Evolutionary conservation across 2,329 filamentous ascomycete species (phyloP), one percentile per base, ranked within the genome.

Genomic region (Verticillium isaacii): DNA sequence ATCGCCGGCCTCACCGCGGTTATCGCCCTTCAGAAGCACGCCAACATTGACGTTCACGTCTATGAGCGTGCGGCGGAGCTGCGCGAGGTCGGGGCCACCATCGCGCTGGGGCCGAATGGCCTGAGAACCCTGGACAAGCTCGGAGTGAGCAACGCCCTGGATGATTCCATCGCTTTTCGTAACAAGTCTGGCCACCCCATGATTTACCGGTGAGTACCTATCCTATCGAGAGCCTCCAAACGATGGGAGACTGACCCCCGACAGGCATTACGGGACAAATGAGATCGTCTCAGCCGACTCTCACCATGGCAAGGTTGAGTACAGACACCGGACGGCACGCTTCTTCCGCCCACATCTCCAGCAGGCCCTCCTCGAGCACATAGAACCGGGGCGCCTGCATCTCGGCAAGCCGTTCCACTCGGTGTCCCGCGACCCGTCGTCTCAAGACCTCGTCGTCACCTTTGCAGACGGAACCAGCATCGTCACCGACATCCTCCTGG

Each of bases 51-150:
- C 25, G 75, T 83, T 1, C 75, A 82, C 62, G 70, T 84, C 29
- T 85, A 82, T 64, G 82, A 85, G 61, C 75, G 77, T 45, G 78
- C 82, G 0, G 66, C 69, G 1, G 77, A 79, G 63, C 76, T 82
- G 41, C 75, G 72, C 61, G 79, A 82, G 61, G 76, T 82, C 32
- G 80, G 80, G 8, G 79, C 80, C 0, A 78, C 78, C 2, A 80
- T 82, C 19, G 80, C 78, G 1, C 71, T 83, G 5, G 82, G 82
- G 2, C 80, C 81, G 1, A 85, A 85, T 68, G 82, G 82, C 0
- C 75, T 85, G 70, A 77, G 78, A 41, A 81, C 81, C 0, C 69
- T 85, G 55, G 79, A 83, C 54, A 78, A 77, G 25, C 76, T 83
- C 0, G 82, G 82, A 5, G 78, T 82, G 15, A 61, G 77, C 41